Percentiles rank a stretch among this genome's conserved stretches.
These are phyloP conservation scores for Chlorella ohadii DNA, from an alignment of 139 green algal species.

Conservation along the genomic window DNA sequence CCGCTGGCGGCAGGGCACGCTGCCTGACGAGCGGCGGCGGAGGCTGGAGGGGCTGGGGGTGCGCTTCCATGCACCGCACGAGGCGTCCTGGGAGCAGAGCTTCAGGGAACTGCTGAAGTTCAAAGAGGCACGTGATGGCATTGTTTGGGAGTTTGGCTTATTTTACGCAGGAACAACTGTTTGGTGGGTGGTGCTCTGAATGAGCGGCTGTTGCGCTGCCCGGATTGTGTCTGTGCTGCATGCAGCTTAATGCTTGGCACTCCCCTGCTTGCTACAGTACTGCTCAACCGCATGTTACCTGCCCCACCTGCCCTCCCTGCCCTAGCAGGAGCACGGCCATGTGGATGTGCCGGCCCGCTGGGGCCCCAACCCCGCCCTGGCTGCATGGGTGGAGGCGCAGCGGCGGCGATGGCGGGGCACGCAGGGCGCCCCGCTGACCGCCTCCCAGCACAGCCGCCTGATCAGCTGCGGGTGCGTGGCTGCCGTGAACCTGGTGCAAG, in stretches of 20 bases:
- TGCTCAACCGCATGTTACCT: too few species aligned
- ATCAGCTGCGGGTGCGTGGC: conserved; percentile 7
- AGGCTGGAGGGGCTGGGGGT: conserved; percentile 41
- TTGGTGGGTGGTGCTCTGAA: too few species aligned
- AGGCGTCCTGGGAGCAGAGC: conserved; percentile 21
- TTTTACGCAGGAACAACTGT: too few species aligned
- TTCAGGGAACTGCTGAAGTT: conserved; percentile 22
- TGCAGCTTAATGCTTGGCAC: too few species aligned
- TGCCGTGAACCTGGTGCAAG: too few species aligned
- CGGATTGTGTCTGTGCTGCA: too few species aligned
- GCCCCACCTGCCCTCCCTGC: too few species aligned
- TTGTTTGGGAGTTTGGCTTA: too few species aligned
- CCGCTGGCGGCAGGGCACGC: conserved; percentile 10
- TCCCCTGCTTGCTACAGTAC: too few species aligned
- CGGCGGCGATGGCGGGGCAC: conserved; percentile 10
- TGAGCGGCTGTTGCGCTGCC: too few species aligned
- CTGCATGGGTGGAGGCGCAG: conserved; percentile 21
- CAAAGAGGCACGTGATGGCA: neutral
- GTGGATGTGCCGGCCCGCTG: conserved; percentile 14
- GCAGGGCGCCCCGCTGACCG: conserved; percentile 19
- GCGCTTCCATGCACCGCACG: neutral
- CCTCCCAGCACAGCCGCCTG: conserved; percentile 20
- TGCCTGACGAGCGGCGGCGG: conserved; percentile 31
- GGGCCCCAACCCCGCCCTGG: conserved; percentile 8
- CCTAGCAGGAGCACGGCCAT: conserved; percentile 21